A percentile compares a stretch with the other conserved stretches of the same genome.
These are phyloP conservation scores for Chloranthus sessilifolius DNA, from an alignment of 164 flowering plant genomes.

Conservation along the genomic window DNA sequence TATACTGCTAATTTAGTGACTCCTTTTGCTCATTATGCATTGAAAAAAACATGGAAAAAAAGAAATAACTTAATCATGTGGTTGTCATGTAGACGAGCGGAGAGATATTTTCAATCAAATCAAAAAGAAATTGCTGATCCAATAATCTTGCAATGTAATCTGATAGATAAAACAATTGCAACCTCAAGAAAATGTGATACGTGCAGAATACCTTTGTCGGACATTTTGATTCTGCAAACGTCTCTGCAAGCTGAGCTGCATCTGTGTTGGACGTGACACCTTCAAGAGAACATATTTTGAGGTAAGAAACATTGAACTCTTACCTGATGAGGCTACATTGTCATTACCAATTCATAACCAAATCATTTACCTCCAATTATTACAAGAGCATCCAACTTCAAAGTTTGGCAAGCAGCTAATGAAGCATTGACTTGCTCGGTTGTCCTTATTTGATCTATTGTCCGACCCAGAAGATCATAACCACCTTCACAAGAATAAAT, in stretches of 20 bases:
- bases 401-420: slow-evolving; percentile 64
- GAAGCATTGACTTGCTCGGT: slow-evolving; percentile 98
- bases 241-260: slow-evolving; percentile 98
- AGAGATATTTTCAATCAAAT: too few species aligned
- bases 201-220: slow-evolving; percentile 57
- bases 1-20: too few species aligned
- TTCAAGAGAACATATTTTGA: slow-evolving; percentile 21
- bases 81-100: too few species aligned
- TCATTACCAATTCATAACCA: background rate
- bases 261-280: slow-evolving; percentile 99
- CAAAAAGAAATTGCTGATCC: too few species aligned
- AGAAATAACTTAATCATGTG: too few species aligned
- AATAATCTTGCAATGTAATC: too few species aligned
- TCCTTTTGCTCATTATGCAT: too few species aligned
- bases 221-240: slow-evolving; percentile 90
- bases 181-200: background rate
- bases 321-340: background rate
- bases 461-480: slow-evolving; percentile 92
- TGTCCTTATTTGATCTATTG: slow-evolving; percentile 94
- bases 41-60: too few species aligned
- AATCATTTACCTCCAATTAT: slow-evolving; percentile 78
- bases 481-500: slow-evolving; percentile 58
- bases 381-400: slow-evolving; percentile 91
- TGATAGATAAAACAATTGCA: background rate
- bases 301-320: slow-evolving; percentile 3